Evolutionary conservation across 805 yeast genomes (phyloP).

Genomic region (Nakazawaea holstii): DNA sequence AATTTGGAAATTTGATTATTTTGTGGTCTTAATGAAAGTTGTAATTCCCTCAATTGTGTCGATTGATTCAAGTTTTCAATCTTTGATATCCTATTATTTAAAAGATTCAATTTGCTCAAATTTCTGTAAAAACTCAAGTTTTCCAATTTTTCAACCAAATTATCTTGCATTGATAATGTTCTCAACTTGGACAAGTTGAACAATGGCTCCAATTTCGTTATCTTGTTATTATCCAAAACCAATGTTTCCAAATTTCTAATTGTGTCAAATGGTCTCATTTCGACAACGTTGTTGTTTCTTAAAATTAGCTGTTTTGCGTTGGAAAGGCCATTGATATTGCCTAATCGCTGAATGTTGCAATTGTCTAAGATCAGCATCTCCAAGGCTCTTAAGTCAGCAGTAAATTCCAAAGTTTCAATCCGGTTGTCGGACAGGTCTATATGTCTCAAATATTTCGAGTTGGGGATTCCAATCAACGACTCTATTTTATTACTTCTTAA

Average conservation of each 20-base stretch:
- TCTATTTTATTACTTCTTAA: neutral
- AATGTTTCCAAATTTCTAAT: neutral
- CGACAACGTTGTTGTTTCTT: neutral
- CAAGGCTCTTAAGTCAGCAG: neutral
- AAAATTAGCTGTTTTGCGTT: neutral
- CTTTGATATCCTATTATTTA: neutral
- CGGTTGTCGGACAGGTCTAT: neutral
- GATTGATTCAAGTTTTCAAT: slow-evolving; percentile 3
- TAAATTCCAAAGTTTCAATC: neutral
- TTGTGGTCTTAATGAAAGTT: neutral
- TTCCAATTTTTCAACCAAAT: neutral
- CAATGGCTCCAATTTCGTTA: neutral
- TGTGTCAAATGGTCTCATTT: neutral
- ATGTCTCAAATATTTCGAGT: neutral
- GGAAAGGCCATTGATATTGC: neutral
- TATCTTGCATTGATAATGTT: neutral
- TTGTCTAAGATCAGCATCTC: neutral
- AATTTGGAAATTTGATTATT: neutral
- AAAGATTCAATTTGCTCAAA: neutral
- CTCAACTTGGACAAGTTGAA: neutral
- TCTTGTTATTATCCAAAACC: neutral
- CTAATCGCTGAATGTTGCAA: neutral
- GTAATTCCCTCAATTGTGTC: neutral
- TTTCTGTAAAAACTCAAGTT: neutral
- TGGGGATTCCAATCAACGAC: neutral